Evolutionary conservation across 2,329 filamentous ascomycete genomes (phyloP).

Genomic region (Pseudocercospora pini-densiflorae): DNA sequence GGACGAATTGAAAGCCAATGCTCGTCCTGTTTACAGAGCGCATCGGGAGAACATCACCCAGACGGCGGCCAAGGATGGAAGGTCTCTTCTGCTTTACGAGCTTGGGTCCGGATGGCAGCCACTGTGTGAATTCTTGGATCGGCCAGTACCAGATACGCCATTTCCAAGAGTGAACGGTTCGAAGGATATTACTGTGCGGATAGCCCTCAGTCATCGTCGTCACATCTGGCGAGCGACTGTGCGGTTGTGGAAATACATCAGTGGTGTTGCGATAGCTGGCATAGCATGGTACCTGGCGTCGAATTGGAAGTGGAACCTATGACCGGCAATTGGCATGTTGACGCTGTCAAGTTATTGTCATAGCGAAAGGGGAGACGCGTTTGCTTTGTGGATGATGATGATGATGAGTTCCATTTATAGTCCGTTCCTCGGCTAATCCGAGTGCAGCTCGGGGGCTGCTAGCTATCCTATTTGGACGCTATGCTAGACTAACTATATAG

Average conservation of each 20-base stretch:
- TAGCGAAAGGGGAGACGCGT: no score
- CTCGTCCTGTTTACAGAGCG: conserved; percentile 22
- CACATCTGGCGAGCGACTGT: neutral
- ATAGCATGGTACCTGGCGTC: no score
- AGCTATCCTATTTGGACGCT: neutral
- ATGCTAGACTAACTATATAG: neutral
- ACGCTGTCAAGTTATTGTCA: no score
- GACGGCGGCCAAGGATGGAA: conserved; percentile 20
- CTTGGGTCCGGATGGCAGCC: conserved; percentile 37
- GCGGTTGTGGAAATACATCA: neutral
- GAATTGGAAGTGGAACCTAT: no score
- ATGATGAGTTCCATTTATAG: neutral
- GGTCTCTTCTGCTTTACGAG: conserved; percentile 35
- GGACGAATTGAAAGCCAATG: conserved; percentile 19
- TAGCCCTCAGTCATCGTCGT: neutral
- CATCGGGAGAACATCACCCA: conserved; percentile 23
- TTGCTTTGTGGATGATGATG: neutral
- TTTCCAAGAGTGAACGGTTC: conserved; percentile 32
- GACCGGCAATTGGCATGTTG: no score
- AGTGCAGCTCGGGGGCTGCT: neutral
- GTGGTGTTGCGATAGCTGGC: neutral
- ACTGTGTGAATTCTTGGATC: conserved; percentile 37
- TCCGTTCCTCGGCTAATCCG: neutral
- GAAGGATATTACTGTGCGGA: neutral
- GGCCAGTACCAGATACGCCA: conserved; percentile 29